Evolutionary conservation across 208 protist genomes (phyloP).

Genomic region (Trypanosomatidae sp.): DNA sequence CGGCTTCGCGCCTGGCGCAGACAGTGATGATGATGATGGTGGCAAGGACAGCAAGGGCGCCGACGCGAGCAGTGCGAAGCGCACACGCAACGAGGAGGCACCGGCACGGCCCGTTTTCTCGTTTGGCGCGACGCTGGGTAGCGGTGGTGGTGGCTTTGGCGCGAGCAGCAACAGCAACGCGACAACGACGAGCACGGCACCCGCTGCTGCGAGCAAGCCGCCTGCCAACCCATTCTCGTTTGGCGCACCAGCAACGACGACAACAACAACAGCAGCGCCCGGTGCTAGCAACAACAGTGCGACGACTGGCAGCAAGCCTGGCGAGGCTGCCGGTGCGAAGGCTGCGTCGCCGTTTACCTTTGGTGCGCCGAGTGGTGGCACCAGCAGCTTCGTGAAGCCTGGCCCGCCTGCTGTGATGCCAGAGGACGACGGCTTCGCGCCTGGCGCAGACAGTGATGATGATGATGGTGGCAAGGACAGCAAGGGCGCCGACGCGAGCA

Average conservation of each 20-base stretch:
- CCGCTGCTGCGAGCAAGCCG: no score
- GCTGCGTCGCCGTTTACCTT: conserved; percentile 6
- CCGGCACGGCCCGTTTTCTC: conserved; percentile 2
- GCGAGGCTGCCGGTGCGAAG: not conserved
- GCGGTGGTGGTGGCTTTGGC: no score
- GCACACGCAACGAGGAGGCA: not conserved
- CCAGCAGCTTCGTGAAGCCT: conserved; percentile 28
- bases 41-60: no score
- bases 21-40: no score
- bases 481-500: not conserved
- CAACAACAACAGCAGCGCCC: conserved; percentile 4
- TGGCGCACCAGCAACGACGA: conserved; percentile 3
- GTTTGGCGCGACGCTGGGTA: conserved; percentile 1
- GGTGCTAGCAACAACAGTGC: no score
- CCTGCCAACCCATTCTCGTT: conserved; percentile 27
- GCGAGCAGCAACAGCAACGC: conserved; percentile 4
- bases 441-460: no score
- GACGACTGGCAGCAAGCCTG: no score
- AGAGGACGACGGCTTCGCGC: conserved; percentile 54
- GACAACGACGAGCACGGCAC: no score
- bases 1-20: conserved; percentile 48
- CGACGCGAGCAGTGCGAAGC: not conserved
- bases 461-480: no score
- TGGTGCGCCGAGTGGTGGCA: not conserved
- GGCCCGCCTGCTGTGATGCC: conserved; percentile 40